These are phyloP conservation scores for Hypoxylon fragiforme DNA, from an alignment of 495 filamentous ascomycete species.

Conservation along the genomic window DNA sequence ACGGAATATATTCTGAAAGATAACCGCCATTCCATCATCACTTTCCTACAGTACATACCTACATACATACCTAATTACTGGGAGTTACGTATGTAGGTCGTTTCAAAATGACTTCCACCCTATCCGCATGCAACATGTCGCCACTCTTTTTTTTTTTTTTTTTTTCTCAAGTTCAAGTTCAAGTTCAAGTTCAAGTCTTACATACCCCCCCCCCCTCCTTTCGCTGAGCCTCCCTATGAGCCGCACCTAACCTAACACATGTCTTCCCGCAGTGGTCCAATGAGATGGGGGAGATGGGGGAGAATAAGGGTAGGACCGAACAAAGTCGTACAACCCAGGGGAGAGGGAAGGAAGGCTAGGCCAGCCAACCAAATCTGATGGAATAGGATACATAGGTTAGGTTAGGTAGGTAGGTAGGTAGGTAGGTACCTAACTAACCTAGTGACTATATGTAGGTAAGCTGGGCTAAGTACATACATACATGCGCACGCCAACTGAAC, in stretches of 20 bases:
- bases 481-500: constrained; percentile 6
- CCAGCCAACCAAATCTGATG: constrained; percentile 26
- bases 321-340: constrained; percentile 11
- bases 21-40: not conserved
- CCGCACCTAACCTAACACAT: constrained; percentile 42
- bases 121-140: too few species aligned
- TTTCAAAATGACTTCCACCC: too few species aligned
- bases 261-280: constrained; percentile 27
- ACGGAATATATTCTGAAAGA: not conserved
- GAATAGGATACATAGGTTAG: constrained; percentile 35
- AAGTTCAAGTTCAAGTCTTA: too few species aligned
- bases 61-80: too few species aligned
- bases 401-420: constrained; percentile 3
- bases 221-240: constrained; percentile 40
- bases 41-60: too few species aligned
- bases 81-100: too few species aligned
- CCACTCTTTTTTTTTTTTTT: too few species aligned
- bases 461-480: too few species aligned
- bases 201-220: too few species aligned
- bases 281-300: constrained; percentile 5
- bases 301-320: constrained; percentile 29
- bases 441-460: constrained; percentile 19
- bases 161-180: too few species aligned
- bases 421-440: constrained; percentile 6
- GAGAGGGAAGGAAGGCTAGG: too few species aligned